These are phyloP conservation scores for Umbellularia californica DNA, from an alignment of 164 flowering plant genomes.

Conservation along the genomic window DNA sequence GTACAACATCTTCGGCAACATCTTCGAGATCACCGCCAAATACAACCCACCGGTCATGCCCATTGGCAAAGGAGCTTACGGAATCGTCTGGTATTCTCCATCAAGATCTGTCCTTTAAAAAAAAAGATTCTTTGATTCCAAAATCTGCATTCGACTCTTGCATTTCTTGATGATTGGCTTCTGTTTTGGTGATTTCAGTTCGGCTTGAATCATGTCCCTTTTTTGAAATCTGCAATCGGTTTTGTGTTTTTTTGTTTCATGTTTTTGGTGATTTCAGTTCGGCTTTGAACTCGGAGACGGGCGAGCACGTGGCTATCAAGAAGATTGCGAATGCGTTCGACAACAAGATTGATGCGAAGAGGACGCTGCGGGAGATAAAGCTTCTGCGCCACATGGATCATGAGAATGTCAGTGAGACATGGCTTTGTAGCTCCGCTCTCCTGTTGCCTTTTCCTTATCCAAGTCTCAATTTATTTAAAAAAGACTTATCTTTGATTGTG, in stretches of 20 bases:
- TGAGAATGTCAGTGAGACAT: slow-evolving; percentile 60
- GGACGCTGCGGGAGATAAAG: slow-evolving; percentile 95
- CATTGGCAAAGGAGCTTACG: slow-evolving; percentile 98
- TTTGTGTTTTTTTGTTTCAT: too few relatives aligned
- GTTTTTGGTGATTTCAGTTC: slow-evolving; percentile 38
- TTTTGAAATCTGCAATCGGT: too few relatives aligned
- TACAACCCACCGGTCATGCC: slow-evolving; percentile 97
- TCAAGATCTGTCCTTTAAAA: too few relatives aligned
- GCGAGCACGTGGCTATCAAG: slow-evolving; percentile 86
- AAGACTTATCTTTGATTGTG: too few relatives aligned
- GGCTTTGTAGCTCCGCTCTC: too few relatives aligned
- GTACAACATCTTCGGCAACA: slow-evolving; percentile 93
- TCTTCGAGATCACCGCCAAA: slow-evolving; percentile 87
- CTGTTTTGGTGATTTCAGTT: neutral
- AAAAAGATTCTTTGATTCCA: too few relatives aligned
- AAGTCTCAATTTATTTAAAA: too few relatives aligned
- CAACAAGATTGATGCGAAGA: slow-evolving; percentile 90
- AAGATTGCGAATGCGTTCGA: slow-evolving; percentile 96
- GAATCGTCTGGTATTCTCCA: slow-evolving; percentile 69
- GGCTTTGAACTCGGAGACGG: slow-evolving; percentile 84
- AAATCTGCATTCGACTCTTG: too few relatives aligned
- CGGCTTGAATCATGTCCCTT: too few relatives aligned
- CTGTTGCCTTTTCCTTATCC: too few relatives aligned
- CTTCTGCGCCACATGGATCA: slow-evolving; percentile 97
- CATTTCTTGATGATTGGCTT: too few relatives aligned